Evolutionary conservation across 1,284 basidiomycete genomes (phyloP), one percentile per base, ranked within the genome.

Genomic region (Macrocystidia cucumis): DNA sequence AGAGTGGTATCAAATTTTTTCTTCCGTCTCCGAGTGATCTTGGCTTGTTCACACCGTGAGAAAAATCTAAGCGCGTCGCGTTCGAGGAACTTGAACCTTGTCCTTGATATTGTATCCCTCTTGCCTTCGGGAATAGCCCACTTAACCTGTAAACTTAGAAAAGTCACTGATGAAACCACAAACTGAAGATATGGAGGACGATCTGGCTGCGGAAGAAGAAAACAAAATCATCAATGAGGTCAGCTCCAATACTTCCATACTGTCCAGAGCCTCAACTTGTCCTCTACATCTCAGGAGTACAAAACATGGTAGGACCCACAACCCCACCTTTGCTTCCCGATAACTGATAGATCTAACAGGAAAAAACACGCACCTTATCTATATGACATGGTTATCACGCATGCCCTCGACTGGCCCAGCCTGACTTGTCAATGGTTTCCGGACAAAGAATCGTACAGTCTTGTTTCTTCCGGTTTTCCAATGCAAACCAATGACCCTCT

Each of bases 391-490:
- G 90, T 98, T 46, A 87, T 99, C 50, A 98, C 95, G 0, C 93
- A 98, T 56, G 95, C 96, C 17, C 72, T 98, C 36, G 92, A 97
- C 57, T 99, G 96, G 96, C 96, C 96, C 11, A 91, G 85, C 50
- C 60, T 99, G 50, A 99, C 96, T 2, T 93, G 90, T 57, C 96
- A 98, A 64, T 99, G 96, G 96, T 90, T 99, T 57, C 96, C 96
- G 1, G 95, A 99, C 68, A 85, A 83, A 60, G 91, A 97, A 62
- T 74, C 76, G 91, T 92, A 50, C 51, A 7, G 7, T 27, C 11
- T 23, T 24, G 27, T 38, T 8, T 9, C 23, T 22, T 33, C 28
- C 34, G 21, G 12, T 17, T 16, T 27, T 44, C 19, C 21, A 30
- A 5, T 14, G 28, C 30, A 26, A 23, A 34, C 32, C 29, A 35